Percentiles rank a stretch among this genome's conserved stretches.
Evolutionary conservation across 495 filamentous ascomycete species (phyloP).

Genomic region (Copromyces sp.): DNA sequence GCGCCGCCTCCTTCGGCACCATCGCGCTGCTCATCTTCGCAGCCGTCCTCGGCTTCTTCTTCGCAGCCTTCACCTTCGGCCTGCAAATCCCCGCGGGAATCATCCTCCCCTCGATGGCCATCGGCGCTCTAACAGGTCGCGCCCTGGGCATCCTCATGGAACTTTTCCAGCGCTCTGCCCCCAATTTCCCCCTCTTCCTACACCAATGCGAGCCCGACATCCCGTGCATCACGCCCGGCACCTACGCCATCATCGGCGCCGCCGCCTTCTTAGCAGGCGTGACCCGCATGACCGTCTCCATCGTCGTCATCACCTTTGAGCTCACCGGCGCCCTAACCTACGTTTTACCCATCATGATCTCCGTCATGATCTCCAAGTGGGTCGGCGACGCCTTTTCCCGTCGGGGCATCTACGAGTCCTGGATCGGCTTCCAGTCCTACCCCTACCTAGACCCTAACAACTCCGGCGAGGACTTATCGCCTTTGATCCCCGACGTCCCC

Average conservation of each 20-base stretch:
- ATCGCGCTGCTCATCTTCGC: slow-evolving; percentile 73
- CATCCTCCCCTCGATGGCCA: slow-evolving; percentile 94
- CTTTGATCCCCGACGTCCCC: slow-evolving; percentile 62
- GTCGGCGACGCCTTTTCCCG: slow-evolving; percentile 93
- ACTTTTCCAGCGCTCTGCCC: slow-evolving; percentile 74
- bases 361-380: slow-evolving; percentile 99
- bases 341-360: slow-evolving; percentile 97
- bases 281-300: slow-evolving; percentile 94
- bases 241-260: slow-evolving; percentile 93
- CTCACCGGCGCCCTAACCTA: slow-evolving; percentile 93
- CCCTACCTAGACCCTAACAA: slow-evolving; percentile 75
- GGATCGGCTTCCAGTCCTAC: slow-evolving; percentile 95
- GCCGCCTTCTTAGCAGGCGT: slow-evolving; percentile 93
- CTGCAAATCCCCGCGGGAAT: slow-evolving; percentile 96
- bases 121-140: slow-evolving; percentile 87
- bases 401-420: slow-evolving; percentile 92
- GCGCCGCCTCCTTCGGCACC: slow-evolving; percentile 56
- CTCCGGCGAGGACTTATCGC: slow-evolving; percentile 60
- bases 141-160: slow-evolving; percentile 82
- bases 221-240: slow-evolving; percentile 85
- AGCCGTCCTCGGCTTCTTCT: slow-evolving; percentile 69
- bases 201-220: slow-evolving; percentile 74
- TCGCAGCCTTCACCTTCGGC: slow-evolving; percentile 85
- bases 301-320: slow-evolving; percentile 99
- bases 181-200: slow-evolving; percentile 61